Base-by-base conservation (phyloP, 176 grass and related monocot species). In the Cenchrus americanus region DNA sequence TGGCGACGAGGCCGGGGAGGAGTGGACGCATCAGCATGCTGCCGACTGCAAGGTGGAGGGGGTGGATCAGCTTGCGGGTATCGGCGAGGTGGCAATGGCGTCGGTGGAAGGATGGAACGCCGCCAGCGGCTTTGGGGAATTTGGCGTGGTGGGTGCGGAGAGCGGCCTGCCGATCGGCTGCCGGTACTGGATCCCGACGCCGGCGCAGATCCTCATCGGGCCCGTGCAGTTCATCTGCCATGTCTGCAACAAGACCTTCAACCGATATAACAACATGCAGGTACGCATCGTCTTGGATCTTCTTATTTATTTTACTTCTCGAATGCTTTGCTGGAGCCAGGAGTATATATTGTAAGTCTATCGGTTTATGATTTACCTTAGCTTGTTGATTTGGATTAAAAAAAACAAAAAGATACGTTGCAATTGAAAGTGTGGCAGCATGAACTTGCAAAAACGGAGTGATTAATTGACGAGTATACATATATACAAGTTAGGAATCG, bases 181-280 rank as follows among this genome's bases (percentile, higher is more conserved):
- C 67, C 79, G 47, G 19, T 95, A 91, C 12, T 98, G 95, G 95
- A 95, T 98, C 83, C 95, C 95, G 23, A 95, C 92, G 2, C 84
- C 89, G 12, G 84, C 85, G 50, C 92, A 98, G 85, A 98, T 98
- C 85, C 93, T 98, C 63, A 69, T 88, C 30, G 92, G 95, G 7
- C 91, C 95, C 6, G 95, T 95, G 62, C 92, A 95, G 70, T 98
- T 95, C 69, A 43, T 90, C 24, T 98, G 95, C 80, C 88, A 92
- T 62, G 93, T 98, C 78, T 98, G 95, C 22, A 93, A 88, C 80
- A 98, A 98, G 71, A 90, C 52, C 70, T 98, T 98, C 95, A 98
- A 93, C 75, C 64, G 95, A 86, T 93, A 98, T 80, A 98, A 98
- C 58, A 98, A 98, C 64, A 90, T 98, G 93, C 95, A 95, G 95